phyloP scores from a whole-genome alignment of 257 asterid genomes.

The Cynanchum wilfordii region DNA sequence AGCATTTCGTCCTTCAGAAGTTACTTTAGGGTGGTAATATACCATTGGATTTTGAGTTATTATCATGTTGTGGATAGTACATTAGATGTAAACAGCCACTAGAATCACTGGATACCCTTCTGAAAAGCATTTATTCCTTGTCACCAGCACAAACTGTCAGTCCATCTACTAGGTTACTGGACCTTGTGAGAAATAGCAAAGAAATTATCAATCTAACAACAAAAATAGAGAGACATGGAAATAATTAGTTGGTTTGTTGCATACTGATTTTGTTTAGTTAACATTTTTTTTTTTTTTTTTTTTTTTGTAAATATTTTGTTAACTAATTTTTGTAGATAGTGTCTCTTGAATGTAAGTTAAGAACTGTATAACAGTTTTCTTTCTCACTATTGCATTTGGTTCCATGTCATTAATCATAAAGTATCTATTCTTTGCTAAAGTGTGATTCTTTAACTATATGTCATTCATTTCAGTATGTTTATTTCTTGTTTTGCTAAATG shows the following conservation, averaged over 20 bases:
- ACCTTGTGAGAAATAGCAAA: not conserved
- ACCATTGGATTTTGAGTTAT: too few relatives aligned
- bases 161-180: constrained; percentile 15
- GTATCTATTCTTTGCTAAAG: constrained; percentile 11
- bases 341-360: constrained; percentile 4
- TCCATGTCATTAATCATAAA: constrained; percentile 21
- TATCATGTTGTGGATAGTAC: too few relatives aligned
- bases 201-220: not conserved
- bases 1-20: too few relatives aligned
- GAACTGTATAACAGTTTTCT: not conserved
- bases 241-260: not conserved
- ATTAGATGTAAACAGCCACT: too few relatives aligned
- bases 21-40: too few relatives aligned
- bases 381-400: constrained; percentile 5
- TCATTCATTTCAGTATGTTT: not conserved
- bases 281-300: too few relatives aligned
- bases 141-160: constrained; percentile 20
- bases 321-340: constrained; percentile 5
- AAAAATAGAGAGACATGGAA: not conserved
- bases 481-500: not conserved
- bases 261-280: not conserved
- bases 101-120: too few relatives aligned
- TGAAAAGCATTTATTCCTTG: constrained; percentile 26
- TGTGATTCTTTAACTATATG: not conserved
- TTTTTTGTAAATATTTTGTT: too few relatives aligned